Percentiles rank a stretch among this genome's conserved stretches.
phyloP scores from a whole-genome alignment of 1,284 basidiomycete species.

The Fomitiporia mediterranea region DNA sequence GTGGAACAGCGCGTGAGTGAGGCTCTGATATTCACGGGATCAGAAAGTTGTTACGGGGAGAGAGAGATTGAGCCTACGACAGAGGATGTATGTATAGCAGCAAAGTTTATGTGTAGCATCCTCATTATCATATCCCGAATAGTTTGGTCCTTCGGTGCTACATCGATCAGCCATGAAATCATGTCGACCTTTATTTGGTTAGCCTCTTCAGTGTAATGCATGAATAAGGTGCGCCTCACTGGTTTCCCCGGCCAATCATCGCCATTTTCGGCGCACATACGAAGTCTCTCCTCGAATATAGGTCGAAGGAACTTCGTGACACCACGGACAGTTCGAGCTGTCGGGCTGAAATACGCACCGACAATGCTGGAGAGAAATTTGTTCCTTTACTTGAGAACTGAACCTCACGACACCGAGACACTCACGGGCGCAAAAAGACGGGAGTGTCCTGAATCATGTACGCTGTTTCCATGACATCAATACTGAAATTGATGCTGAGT shows the following conservation, averaged over 20 bases:
- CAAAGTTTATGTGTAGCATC: constrained; percentile 29
- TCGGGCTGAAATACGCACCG: background rate
- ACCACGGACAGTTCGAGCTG: constrained; percentile 16
- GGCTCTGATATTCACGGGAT: constrained; percentile 25
- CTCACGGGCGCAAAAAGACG: constrained; percentile 26
- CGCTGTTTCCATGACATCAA: constrained; percentile 29
- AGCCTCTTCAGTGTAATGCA: constrained; percentile 25
- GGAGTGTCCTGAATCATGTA: constrained; percentile 34
- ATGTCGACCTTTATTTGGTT: constrained; percentile 24
- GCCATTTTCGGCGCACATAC: constrained; percentile 30
- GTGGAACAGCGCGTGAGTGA: constrained; percentile 34
- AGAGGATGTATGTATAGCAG: constrained; percentile 31
- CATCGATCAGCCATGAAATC: constrained; percentile 18
- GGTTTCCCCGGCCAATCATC: constrained; percentile 36
- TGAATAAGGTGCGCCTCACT: constrained; percentile 26
- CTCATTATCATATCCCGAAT: constrained; percentile 22
- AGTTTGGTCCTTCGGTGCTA: constrained; percentile 14
- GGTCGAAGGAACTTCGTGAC: constrained; percentile 31
- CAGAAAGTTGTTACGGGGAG: background rate
- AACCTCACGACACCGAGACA: background rate
- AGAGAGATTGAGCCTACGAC: constrained; percentile 21
- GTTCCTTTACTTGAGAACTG: background rate
- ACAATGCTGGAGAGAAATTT: constrained; percentile 3
- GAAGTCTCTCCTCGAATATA: constrained; percentile 35
- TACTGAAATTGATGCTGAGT: constrained; percentile 32